phyloP scores from a whole-genome alignment of 768 basidiomycete species.

The Lactarius evosmus region DNA sequence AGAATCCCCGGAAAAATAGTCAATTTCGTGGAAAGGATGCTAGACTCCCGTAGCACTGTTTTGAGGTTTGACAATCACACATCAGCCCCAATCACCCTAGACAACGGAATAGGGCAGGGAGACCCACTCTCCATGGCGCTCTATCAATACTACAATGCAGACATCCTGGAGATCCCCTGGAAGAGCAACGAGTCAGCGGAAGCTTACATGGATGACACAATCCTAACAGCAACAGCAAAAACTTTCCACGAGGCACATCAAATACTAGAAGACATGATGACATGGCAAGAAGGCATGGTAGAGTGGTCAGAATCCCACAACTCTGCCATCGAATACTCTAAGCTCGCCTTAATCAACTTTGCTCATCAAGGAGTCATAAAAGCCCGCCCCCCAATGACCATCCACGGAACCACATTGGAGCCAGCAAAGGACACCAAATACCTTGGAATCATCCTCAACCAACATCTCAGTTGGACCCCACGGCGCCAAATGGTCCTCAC shows the following conservation, averaged over 20 bases:
- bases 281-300: too few species aligned
- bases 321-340: too few species aligned
- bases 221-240: constrained; percentile 6
- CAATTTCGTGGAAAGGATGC: constrained; percentile 17
- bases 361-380: too few species aligned
- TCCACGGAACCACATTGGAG: too few species aligned
- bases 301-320: too few species aligned
- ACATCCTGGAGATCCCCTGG: constrained; percentile 21
- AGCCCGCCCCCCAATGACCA: too few species aligned
- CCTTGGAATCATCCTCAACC: too few species aligned
- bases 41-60: constrained; percentile 11
- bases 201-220: constrained; percentile 28
- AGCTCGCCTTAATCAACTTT: too few species aligned
- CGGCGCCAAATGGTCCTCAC: not conserved
- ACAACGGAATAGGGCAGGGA: constrained; percentile 29
- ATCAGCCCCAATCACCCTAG: constrained; percentile 18
- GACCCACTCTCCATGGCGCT: constrained; percentile 29
- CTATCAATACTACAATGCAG: constrained; percentile 29
- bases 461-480: constrained; percentile 6
- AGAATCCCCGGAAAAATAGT: constrained; percentile 34
- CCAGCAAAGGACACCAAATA: too few species aligned
- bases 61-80: constrained; percentile 24
- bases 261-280: too few species aligned
- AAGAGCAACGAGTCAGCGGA: not conserved
- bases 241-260: constrained; percentile 15